Percentiles rank a stretch among this genome's conserved stretches.
Conservation (phyloP, 1,284 basidiomycete genomes). For the Moesziomyces sp. region DNA sequence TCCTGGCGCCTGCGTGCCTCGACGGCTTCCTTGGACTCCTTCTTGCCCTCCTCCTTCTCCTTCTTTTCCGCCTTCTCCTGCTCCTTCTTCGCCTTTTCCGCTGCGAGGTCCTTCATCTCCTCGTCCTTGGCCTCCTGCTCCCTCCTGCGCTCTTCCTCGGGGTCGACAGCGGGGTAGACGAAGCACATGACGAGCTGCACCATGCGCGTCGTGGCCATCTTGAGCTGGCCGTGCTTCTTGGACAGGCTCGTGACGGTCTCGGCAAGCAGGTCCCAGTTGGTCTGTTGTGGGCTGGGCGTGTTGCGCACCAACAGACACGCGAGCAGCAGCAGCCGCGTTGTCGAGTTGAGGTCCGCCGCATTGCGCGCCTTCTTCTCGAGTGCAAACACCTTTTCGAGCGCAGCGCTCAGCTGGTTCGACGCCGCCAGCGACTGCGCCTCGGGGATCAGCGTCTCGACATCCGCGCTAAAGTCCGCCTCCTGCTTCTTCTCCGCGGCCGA, state of each 20-base stretch:
- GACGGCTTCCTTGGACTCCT: slow-evolving; percentile 37
- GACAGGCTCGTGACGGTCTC: slow-evolving; percentile 69
- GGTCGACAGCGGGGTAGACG: slow-evolving; percentile 56
- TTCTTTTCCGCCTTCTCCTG: slow-evolving; percentile 31
- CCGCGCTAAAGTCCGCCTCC: slow-evolving; percentile 72
- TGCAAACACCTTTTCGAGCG: slow-evolving; percentile 85
- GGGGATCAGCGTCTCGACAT: slow-evolving; percentile 71
- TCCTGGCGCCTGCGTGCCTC: slow-evolving; percentile 31
- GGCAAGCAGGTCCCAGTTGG: slow-evolving; percentile 53
- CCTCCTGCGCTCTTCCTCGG: slow-evolving; percentile 72
- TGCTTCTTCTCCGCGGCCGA: slow-evolving; percentile 69
- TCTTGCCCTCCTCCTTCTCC: slow-evolving; percentile 43
- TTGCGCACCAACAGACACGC: slow-evolving; percentile 70
- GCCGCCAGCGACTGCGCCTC: slow-evolving; percentile 70
- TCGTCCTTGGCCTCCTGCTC: slow-evolving; percentile 44
- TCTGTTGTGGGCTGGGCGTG: slow-evolving; percentile 36
- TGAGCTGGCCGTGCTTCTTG: slow-evolving; percentile 98
- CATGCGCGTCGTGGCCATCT: slow-evolving; percentile 87
- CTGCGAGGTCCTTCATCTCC: slow-evolving; percentile 42
- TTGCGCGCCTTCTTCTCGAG: slow-evolving; percentile 98
- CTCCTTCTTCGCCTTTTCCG: slow-evolving; percentile 41
- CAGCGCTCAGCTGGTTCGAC: slow-evolving; percentile 81
- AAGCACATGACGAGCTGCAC: slow-evolving; percentile 71
- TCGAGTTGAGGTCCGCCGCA: slow-evolving; percentile 91
- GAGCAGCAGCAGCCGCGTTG: slow-evolving; percentile 83